phyloP scores from a whole-genome alignment of 148 eudicot species.

The Vaccinium macrocarpon region DNA sequence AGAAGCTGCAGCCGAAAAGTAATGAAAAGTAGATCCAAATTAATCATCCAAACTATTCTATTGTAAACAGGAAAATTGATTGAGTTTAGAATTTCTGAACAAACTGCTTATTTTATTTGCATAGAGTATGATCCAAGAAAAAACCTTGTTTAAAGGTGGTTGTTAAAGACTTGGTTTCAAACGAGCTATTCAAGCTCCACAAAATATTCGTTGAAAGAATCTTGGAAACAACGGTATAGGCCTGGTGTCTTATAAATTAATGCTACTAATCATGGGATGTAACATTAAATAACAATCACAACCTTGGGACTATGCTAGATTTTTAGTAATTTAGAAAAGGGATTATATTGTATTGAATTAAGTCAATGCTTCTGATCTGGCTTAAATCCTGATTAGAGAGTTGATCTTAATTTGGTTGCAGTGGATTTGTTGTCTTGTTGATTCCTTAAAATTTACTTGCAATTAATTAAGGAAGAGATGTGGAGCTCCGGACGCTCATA shows the following conservation, averaged over 20 bases:
- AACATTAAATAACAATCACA: background rate
- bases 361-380: slow-evolving; percentile 18
- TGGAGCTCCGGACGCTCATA: too few relatives aligned
- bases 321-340: slow-evolving; percentile 13
- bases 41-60: background rate
- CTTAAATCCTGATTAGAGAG: background rate
- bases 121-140: background rate
- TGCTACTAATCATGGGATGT: background rate
- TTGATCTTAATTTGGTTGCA: background rate
- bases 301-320: slow-evolving; percentile 20
- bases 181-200: slow-evolving; percentile 5
- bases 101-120: background rate
- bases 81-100: background rate
- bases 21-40: too few relatives aligned
- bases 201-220: background rate
- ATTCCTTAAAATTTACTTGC: background rate
- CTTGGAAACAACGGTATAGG: background rate
- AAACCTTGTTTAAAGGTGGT: background rate
- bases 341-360: slow-evolving; percentile 15
- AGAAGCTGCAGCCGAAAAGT: too few relatives aligned
- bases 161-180: slow-evolving; percentile 3
- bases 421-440: background rate
- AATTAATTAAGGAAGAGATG: background rate
- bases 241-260: background rate
- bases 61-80: too few relatives aligned